Percentiles rank a stretch among this genome's conserved stretches.
These are phyloP conservation scores for Lotmaria passim DNA, from an alignment of 208 protist species.

Conservation along the genomic window DNA sequence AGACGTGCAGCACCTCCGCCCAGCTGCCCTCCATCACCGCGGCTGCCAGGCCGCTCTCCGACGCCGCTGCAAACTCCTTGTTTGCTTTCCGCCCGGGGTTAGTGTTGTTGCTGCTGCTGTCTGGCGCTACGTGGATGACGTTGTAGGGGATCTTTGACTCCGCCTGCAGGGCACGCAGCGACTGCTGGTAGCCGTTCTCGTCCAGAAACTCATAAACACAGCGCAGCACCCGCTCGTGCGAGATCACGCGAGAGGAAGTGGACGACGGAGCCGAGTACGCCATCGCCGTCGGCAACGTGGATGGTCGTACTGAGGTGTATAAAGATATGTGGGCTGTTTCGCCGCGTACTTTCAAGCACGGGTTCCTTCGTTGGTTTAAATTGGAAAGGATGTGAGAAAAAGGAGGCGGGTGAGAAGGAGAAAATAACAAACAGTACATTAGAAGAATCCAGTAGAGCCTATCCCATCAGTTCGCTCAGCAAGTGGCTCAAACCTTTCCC, in stretches of 20 bases:
- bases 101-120: not conserved
- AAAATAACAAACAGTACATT: slow-evolving; percentile 5
- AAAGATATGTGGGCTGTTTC: not conserved
- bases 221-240: slow-evolving; percentile 71
- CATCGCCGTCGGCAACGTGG: not conserved
- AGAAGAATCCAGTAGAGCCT: too few species aligned
- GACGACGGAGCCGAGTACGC: slow-evolving; percentile 11
- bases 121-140: slow-evolving; percentile 49
- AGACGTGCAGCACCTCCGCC: slow-evolving; percentile 69
- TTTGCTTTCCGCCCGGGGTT: not conserved
- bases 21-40: slow-evolving; percentile 78
- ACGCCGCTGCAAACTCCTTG: slow-evolving; percentile 20
- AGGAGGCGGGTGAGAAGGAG: not conserved
- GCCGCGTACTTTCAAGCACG: not conserved
- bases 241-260: slow-evolving; percentile 34
- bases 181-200: slow-evolving; percentile 63
- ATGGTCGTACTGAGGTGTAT: not conserved
- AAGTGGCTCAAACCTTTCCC: too few species aligned
- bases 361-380: too few species aligned
- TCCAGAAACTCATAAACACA: slow-evolving; percentile 76
- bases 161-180: slow-evolving; percentile 70
- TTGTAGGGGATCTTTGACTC: slow-evolving; percentile 87
- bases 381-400: not conserved
- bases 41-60: slow-evolving; percentile 39
- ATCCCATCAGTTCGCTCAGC: too few species aligned